A percentile compares a stretch with the other conserved stretches of the same genome.
Conservation (phyloP, 2,329 filamentous ascomycete genomes). For the Ascosphaera acerosa region DNA sequence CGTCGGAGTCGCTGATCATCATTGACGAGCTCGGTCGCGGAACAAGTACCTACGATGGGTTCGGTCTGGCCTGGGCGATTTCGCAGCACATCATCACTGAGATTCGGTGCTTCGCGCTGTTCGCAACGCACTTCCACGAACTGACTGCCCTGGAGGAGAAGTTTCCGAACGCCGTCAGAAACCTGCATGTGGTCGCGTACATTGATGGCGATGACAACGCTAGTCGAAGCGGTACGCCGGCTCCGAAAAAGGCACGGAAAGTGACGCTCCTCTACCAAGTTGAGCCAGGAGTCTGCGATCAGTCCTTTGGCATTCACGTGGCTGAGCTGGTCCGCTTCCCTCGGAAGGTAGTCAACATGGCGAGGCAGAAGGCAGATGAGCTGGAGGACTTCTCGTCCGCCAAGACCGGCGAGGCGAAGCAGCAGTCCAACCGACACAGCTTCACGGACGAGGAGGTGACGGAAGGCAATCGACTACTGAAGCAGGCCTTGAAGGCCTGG, state of each 20-base stretch:
- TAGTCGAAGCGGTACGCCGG: constrained; percentile 15
- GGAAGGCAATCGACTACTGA: constrained; percentile 71
- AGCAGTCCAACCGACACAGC: constrained; percentile 12
- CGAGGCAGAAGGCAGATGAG: constrained; percentile 95
- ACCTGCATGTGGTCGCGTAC: constrained; percentile 88
- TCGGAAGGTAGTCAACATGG: constrained; percentile 94
- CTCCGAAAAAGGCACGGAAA: constrained; percentile 38
- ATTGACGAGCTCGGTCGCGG: constrained; percentile 93
- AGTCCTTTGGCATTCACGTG: constrained; percentile 95
- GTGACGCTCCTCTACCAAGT: constrained; percentile 95
- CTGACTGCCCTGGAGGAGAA: constrained; percentile 73
- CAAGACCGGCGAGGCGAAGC: constrained; percentile 18
- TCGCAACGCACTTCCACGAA: constrained; percentile 97
- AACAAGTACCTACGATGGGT: constrained; percentile 94
- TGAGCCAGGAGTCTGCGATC: constrained; percentile 81
- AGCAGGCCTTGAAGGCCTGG: constrained; percentile 48
- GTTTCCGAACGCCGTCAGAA: constrained; percentile 57
- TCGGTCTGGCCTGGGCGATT: constrained; percentile 97
- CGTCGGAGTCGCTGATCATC: constrained; percentile 85
- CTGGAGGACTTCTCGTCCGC: constrained; percentile 56
- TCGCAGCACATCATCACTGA: constrained; percentile 92
- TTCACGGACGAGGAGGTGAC: constrained; percentile 73
- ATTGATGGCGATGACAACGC: constrained; percentile 35
- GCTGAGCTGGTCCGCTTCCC: constrained; percentile 92
- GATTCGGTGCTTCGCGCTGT: constrained; percentile 81